Evolutionary conservation across 495 filamentous ascomycete species (phyloP).

Genomic region (Penicillium coprophilum): DNA sequence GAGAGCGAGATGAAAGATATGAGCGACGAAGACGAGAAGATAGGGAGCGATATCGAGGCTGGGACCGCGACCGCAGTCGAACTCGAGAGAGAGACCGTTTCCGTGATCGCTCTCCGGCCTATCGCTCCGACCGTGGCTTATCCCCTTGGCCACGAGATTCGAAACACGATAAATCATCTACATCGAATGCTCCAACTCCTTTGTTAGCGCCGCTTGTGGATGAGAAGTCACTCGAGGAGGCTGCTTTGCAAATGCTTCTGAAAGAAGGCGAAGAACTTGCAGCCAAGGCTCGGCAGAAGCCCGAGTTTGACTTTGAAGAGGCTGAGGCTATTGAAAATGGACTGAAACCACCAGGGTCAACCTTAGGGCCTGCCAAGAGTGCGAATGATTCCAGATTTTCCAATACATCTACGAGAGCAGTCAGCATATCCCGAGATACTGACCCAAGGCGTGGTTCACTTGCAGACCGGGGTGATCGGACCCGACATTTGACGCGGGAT

Average conservation of each 20-base stretch:
- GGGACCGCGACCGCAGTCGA: slow-evolving; percentile 41
- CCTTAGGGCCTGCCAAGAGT: slow-evolving; percentile 23
- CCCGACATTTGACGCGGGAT: slow-evolving; percentile 28
- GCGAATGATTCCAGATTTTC: slow-evolving; percentile 32
- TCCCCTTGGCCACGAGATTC: slow-evolving; percentile 41
- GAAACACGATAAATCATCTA: slow-evolving; percentile 41
- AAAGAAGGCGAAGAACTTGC: slow-evolving; percentile 62
- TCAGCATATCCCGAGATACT: slow-evolving; percentile 30
- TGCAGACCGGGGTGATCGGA: slow-evolving; percentile 31
- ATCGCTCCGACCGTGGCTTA: slow-evolving; percentile 39
- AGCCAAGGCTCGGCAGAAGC: slow-evolving; percentile 57
- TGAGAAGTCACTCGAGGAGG: slow-evolving; percentile 58
- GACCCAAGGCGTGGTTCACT: slow-evolving; percentile 32
- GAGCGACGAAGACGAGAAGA: slow-evolving; percentile 49
- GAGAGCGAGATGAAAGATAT: slow-evolving; percentile 54
- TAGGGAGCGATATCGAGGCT: slow-evolving; percentile 44
- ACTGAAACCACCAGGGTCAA: slow-evolving; percentile 35
- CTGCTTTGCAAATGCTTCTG: slow-evolving; percentile 54
- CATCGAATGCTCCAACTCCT: slow-evolving; percentile 43
- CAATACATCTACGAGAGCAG: slow-evolving; percentile 29
- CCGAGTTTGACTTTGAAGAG: slow-evolving; percentile 57
- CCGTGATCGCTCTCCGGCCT: slow-evolving; percentile 36
- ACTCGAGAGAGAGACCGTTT: slow-evolving; percentile 39
- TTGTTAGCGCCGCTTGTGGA: slow-evolving; percentile 45
- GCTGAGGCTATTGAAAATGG: slow-evolving; percentile 51